A percentile compares a stretch with the other conserved stretches of the same genome.
These are phyloP conservation scores for Colletotrichum cordylinicola DNA, from an alignment of 2,329 filamentous ascomycete genomes.

Conservation along the genomic window DNA sequence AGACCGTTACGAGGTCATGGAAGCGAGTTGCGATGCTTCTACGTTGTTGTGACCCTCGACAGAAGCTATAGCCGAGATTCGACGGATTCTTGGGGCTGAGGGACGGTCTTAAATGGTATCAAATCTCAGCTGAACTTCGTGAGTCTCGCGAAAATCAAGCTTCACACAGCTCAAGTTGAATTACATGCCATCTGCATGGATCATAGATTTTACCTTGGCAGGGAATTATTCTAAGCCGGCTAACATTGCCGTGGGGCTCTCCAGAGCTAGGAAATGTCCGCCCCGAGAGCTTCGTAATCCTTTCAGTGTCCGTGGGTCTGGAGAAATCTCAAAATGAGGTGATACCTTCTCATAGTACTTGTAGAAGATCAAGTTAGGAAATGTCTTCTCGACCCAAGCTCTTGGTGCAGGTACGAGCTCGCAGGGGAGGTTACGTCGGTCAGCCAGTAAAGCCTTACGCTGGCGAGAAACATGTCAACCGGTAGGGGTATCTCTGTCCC, in stretches of 20 bases:
- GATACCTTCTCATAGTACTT: not conserved
- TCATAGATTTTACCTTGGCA: not conserved
- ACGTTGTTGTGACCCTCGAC: not conserved
- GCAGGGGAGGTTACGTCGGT: constrained; percentile 38
- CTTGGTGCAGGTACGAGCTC: not conserved
- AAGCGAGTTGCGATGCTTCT: not conserved
- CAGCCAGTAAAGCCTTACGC: constrained; percentile 60
- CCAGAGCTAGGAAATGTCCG: not conserved
- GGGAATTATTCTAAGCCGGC: not conserved
- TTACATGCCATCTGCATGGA: not conserved
- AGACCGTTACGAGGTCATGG: not conserved
- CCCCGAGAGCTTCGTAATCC: not conserved
- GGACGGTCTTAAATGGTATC: not conserved
- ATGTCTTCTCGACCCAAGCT: not conserved
- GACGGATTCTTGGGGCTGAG: not conserved
- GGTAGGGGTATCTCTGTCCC: constrained; percentile 46
- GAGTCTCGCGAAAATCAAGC: not conserved
- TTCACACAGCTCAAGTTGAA: not conserved
- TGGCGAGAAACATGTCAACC: constrained; percentile 51
- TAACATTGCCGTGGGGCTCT: not conserved
- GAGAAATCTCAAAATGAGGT: not conserved
- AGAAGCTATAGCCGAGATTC: not conserved
- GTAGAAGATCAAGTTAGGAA: not conserved
- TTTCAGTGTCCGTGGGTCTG: no score
- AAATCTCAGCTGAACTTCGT: no score